A percentile compares a stretch with the other conserved stretches of the same genome.
phyloP scores from a whole-genome alignment of 2,329 filamentous ascomycete species.

The Cladosporium halotolerans region DNA sequence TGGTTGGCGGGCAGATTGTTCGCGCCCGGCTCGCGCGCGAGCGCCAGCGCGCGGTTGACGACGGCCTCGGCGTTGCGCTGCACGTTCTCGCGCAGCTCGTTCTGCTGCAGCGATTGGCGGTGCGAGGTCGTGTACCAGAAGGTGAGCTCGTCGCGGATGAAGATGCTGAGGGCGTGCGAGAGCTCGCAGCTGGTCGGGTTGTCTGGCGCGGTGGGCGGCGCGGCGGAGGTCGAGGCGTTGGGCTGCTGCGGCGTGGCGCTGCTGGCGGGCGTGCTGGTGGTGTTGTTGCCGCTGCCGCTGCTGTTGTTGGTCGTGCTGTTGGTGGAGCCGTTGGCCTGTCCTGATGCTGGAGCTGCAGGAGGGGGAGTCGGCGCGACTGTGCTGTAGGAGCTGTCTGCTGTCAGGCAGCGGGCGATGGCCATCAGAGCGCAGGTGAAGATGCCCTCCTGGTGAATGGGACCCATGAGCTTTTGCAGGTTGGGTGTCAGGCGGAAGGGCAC shows the following conservation, averaged over 20 bases:
- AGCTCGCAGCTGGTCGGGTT: constrained; percentile 53
- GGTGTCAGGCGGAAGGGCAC: constrained; percentile 97
- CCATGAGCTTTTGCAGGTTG: constrained; percentile 93
- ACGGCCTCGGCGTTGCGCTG: constrained; percentile 84
- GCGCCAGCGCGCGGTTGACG: constrained; percentile 78
- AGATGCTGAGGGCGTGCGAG: constrained; percentile 90
- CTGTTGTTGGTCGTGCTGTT: not conserved
- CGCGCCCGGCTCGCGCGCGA: constrained; percentile 59
- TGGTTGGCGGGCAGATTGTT: constrained; percentile 84
- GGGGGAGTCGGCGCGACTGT: constrained; percentile 17
- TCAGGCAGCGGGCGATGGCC: constrained; percentile 90
- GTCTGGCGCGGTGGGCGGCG: constrained; percentile 16
- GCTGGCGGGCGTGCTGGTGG: constrained; percentile 3
- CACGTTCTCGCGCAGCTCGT: constrained; percentile 70
- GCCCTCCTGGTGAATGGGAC: constrained; percentile 88
- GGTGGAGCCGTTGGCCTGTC: not conserved
- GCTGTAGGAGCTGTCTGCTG: constrained; percentile 55
- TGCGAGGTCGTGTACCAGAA: constrained; percentile 89
- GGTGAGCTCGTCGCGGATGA: constrained; percentile 96
- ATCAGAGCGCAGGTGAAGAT: constrained; percentile 94
- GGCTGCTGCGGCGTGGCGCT: constrained; percentile 6
- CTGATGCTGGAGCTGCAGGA: not conserved
- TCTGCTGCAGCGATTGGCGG: constrained; percentile 56
- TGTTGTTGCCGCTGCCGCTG: not conserved
- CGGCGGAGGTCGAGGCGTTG: constrained; percentile 34